Evolutionary conservation across 352 stramenopile genomes (phyloP), one percentile per base, ranked within the genome.

Genomic region (Phytophthora multivora): DNA sequence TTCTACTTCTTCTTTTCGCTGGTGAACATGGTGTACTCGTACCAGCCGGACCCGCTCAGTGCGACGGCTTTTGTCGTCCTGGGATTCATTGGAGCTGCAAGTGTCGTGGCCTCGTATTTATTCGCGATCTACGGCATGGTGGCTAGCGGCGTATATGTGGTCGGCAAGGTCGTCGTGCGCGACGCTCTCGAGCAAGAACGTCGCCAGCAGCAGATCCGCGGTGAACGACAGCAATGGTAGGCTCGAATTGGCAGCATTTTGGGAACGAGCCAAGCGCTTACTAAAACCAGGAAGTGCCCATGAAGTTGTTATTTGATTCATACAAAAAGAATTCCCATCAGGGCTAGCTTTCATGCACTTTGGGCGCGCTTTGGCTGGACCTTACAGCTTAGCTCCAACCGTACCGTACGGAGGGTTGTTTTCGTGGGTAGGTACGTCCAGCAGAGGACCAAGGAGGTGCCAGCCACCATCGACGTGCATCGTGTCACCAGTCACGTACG

Each of bases 401-500:
- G 62, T 78, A 42, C 93, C 93, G 66, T 97, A 98, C 19, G 89
- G 65, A 26, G 73, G 73, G 38, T 95, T 88, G 66, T 96, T 89
- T 25, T 76, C 67, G 58, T 91, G 87, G 26, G 89, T 49, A 26
- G 90, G 80, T 25, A 97, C 83, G 12, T 95, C 79, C 59, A 97
- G 42, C 66, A 91, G 59, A 39, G 85, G 74, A 7, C 75, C 73
- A 19, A 88, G 45, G 2, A 92, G 61, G 47, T 86, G 73, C 72
- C 73, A 88, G 31, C 90, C 95, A 43, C 95, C 93, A 71, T 98
- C 92, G 12, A 98, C 88, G 59, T 86, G 77, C 50, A 97, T 74
- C 4, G 89, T 94, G 46, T 79, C 83, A 25, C 93, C 95, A 6
- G 93, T 98, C 15, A 97, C 86, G 71, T 98, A 98, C 11, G 80